Evolutionary conservation across 352 stramenopile species (phyloP), one percentile per base, ranked within the genome.

Genomic region (Phytopythium delawarense): DNA sequence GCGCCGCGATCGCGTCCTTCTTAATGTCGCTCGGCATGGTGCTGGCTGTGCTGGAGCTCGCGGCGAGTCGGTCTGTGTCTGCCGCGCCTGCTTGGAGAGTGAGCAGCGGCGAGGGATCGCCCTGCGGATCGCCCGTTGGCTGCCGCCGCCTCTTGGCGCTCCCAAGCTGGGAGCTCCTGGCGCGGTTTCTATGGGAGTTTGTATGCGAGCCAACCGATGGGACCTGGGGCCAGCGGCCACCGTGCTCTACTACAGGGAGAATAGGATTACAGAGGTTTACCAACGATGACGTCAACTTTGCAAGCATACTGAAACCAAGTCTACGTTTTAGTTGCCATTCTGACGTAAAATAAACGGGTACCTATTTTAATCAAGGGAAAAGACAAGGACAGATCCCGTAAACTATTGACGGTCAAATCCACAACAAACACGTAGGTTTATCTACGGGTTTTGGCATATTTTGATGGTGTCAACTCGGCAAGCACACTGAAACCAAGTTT

Each of bases 1-100:
- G 79, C 58, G 81, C 76, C 42, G 68, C 66, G 54, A 91, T 65
- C 57, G 84, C 81, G 56, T 88, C 72, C 77, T 91, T 85, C 80
- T 93, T 92, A 62, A 92, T 88, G 56, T 64, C 72, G 64, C 77
- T 66, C 16, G 75, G 64, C 75, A 84, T 80, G 3, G 23, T 55
- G 21, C 1, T 55, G 9, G n/a, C 2, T 18, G 42, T 23, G 37
- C 18, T 23, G 6, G 40, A 9, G 35, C 7, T 44, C 21, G 44
- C 13, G 15, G 7, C 20, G 32, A 3, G 1, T 20, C 11, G 52
- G 9, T 44, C 7, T 12, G 9, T 3, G 15, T 54, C 16, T 37
- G 5, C 15, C 23, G 9, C 30, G 11, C 3, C 20, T 57, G 51
- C 51, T 57, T 57, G 32, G 51, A 57, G 15, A 37, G 16, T 54